phyloP scores from a whole-genome alignment of 2,329 filamentous ascomycete species.

The Colletotrichum euphorbiae region DNA sequence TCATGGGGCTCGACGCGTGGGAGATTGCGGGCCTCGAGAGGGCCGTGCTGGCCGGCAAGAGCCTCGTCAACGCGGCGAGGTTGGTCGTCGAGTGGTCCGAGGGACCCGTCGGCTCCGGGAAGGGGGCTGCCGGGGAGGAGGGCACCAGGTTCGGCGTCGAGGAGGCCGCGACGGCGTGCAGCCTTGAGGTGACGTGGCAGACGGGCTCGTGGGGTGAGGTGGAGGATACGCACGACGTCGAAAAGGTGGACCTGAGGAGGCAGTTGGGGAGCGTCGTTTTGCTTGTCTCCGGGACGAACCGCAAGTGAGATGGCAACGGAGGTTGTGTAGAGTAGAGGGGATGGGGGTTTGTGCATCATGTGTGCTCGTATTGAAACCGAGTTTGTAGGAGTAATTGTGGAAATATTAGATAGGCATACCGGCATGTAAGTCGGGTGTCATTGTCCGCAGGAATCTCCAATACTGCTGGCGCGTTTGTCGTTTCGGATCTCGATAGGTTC shows the following conservation, averaged over 20 bases:
- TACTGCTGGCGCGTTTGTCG: too few relatives aligned
- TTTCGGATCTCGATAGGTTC: too few relatives aligned
- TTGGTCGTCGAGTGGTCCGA: conserved; percentile 90
- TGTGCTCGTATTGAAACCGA: not conserved
- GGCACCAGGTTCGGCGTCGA: conserved; percentile 77
- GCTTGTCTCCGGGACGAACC: conserved; percentile 74
- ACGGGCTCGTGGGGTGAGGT: conserved; percentile 94
- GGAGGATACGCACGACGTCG: conserved; percentile 97
- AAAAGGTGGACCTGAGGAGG: conserved; percentile 87
- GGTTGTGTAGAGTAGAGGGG: conserved; percentile 5
- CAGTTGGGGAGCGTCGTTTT: conserved; percentile 90
- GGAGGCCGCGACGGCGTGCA: conserved; percentile 82
- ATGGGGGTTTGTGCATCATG: conserved; percentile 3
- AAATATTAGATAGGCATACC: too few relatives aligned
- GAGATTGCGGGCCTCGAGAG: conserved; percentile 90
- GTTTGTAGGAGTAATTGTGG: not conserved
- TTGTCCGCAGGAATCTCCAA: too few relatives aligned
- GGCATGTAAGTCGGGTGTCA: too few relatives aligned
- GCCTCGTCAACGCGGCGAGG: conserved; percentile 80
- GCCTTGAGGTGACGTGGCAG: conserved; percentile 90
- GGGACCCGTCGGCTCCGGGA: conserved; percentile 52
- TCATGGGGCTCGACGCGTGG: conserved; percentile 76
- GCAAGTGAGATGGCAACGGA: not conserved
- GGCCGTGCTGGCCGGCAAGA: conserved; percentile 87
- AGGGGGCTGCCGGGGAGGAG: conserved; percentile 52